A percentile compares a stretch with the other conserved stretches of the same genome.
phyloP scores from a whole-genome alignment of 345 rosid genomes.

The Atalantia buxifolia region DNA sequence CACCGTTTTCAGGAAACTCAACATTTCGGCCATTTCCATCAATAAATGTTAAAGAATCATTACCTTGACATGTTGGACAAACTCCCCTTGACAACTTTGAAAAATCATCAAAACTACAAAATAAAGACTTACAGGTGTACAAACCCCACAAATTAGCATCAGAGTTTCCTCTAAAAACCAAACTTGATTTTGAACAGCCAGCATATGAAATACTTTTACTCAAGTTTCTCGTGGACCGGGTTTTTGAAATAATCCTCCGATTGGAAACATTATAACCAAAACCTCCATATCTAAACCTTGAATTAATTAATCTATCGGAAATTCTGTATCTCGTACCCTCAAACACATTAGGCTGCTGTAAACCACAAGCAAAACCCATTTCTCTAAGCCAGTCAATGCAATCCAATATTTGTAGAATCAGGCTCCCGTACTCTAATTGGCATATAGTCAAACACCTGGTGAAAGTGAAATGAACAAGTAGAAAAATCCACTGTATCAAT shows the following conservation, averaged over 20 bases:
- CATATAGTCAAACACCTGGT: constrained; percentile 44
- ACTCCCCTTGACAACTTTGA: constrained; percentile 29
- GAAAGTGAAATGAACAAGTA: constrained; percentile 1
- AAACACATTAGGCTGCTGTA: constrained; percentile 41
- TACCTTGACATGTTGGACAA: constrained; percentile 48
- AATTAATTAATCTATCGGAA: constrained; percentile 22
- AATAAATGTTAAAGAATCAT: constrained; percentile 57
- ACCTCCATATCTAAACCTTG: constrained; percentile 36
- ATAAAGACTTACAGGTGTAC: constrained; percentile 23
- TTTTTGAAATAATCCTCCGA: constrained; percentile 24
- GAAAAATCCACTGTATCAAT: neutral
- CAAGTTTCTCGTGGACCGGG: constrained; percentile 19
- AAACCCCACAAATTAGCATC: constrained; percentile 24
- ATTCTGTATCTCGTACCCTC: constrained; percentile 32
- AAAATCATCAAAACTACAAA: constrained; percentile 25
- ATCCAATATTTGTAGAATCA: constrained; percentile 5
- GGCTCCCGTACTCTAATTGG: constrained; percentile 17
- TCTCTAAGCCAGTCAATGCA: constrained; percentile 8
- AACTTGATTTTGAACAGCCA: constrained; percentile 30
- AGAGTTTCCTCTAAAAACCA: constrained; percentile 29
- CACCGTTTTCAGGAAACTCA: constrained; percentile 37
- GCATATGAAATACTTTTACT: constrained; percentile 23
- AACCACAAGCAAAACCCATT: constrained; percentile 60
- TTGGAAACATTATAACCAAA: constrained; percentile 30
- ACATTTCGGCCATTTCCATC: constrained; percentile 54